Base-by-base conservation (phyloP, 2,329 filamentous ascomycete species). In the Penicillium sp. region DNA sequence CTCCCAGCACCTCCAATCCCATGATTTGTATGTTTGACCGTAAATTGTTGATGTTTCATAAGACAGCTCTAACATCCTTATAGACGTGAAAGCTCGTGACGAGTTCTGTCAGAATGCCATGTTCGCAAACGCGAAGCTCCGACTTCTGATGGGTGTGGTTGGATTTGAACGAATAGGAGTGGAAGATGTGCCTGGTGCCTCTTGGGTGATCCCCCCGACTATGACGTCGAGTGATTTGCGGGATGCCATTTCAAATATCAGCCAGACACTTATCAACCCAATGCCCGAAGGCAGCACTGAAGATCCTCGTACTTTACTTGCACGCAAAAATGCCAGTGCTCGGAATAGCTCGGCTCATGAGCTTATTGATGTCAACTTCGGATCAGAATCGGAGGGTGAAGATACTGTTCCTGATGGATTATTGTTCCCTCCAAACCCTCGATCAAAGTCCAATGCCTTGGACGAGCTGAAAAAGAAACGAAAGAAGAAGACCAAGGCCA, bases 111-210 rank as follows among this genome's bases (percentile, higher is more conserved):
- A 87, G 50, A 83, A 82, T 22, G 89, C 91, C 26, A 87, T 96
- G 76, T 96, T 96, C 79, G 96, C 91, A 70, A 96, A 98, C 73
- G 87, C 90, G 10, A 88, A 93, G 67, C 82, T 98, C 2, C 89
- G 93, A 33, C 85, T 98, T 1, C 83, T 99, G 3, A 89, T 98
- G 84, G 88, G 82, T 1, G 81, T 95, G 0, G 81, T 89, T 19
- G 90, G 90, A 0, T 84, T 96, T 59, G 82, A 89, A 66, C 82
- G 87, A 50, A 70, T 85, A 8, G 85, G 84, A 31, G 73, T 78
- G 37, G 87, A 91, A 43, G 90, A 96, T 68, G 87, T 90, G 3
- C 82, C 84, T 1, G 89, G 93, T 56, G 88, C 90, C 1, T 79
- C 82, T 1, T 98, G 95, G 95, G 78, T 90, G 44, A 81, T 98